phyloP scores from a whole-genome alignment of 1,284 basidiomycete genomes.

The Cryptococcus hybrid region DNA sequence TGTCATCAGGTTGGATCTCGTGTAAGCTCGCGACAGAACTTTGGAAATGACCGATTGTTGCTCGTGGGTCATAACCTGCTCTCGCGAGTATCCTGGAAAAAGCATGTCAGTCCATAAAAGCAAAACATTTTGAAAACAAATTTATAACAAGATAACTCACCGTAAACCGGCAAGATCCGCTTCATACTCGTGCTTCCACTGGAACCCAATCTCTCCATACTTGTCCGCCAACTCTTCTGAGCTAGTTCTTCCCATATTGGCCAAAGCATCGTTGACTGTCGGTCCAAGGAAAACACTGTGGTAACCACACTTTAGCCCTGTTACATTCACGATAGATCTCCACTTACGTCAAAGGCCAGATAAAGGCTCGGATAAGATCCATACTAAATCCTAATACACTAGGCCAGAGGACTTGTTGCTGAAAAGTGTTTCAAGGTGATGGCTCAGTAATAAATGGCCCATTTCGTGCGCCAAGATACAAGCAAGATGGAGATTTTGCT shows the following conservation, averaged over 20 bases:
- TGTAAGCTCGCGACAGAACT: slow-evolving; percentile 32
- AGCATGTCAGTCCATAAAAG: neutral
- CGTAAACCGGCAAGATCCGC: slow-evolving; percentile 82
- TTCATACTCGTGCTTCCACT: slow-evolving; percentile 74
- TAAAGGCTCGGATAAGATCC: slow-evolving; percentile 69
- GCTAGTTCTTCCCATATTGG: slow-evolving; percentile 69
- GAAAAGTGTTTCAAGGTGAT: slow-evolving; percentile 84
- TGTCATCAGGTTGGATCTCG: slow-evolving; percentile 34
- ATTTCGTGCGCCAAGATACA: slow-evolving; percentile 85
- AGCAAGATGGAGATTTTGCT: slow-evolving; percentile 79
- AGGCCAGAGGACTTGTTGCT: slow-evolving; percentile 74
- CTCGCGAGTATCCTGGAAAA: slow-evolving; percentile 59
- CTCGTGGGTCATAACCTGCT: slow-evolving; percentile 76
- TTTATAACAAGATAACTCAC: slow-evolving; percentile 48
- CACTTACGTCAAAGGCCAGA: slow-evolving; percentile 72
- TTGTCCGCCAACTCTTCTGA: slow-evolving; percentile 68
- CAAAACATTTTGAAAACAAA: neutral
- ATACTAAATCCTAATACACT: slow-evolving; percentile 70
- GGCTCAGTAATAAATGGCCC: slow-evolving; percentile 77
- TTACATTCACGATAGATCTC: neutral
- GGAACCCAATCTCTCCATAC: slow-evolving; percentile 58
- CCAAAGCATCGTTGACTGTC: slow-evolving; percentile 85
- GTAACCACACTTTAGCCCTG: neutral
- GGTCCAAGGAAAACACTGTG: slow-evolving; percentile 73
- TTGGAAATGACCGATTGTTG: slow-evolving; percentile 35